These are phyloP conservation scores for Sungouiozyma intestinalis DNA, from an alignment of 805 yeast genomes.

Conservation along the genomic window DNA sequence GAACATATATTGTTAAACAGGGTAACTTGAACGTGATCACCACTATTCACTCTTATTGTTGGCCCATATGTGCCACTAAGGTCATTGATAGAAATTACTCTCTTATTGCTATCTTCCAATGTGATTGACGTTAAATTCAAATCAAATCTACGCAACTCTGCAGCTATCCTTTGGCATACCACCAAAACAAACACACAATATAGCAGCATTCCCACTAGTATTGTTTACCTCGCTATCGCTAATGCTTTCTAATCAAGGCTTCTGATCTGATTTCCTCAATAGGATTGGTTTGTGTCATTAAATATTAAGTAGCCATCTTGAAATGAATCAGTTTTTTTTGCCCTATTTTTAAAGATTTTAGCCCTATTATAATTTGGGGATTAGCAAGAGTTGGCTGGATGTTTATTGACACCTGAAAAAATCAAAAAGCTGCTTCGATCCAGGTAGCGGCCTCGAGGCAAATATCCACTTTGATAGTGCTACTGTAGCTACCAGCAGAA, in stretches of 20 bases:
- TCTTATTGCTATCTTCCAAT: conserved; percentile 5
- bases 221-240: too few relatives aligned
- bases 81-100: conserved; percentile 18
- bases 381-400: too few relatives aligned
- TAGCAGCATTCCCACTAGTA: not conserved
- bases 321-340: not conserved
- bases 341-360: not conserved
- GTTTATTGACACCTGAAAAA: too few relatives aligned
- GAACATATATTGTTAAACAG: conserved; percentile 17
- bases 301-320: not conserved
- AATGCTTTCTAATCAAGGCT: too few relatives aligned
- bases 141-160: not conserved
- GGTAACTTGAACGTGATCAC: conserved; percentile 15
- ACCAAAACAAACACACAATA: not conserved
- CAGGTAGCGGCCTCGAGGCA: too few relatives aligned
- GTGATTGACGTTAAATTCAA: not conserved
- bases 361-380: too few relatives aligned
- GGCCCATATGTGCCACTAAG: conserved; percentile 16
- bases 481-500: too few relatives aligned
- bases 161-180: not conserved
- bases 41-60: conserved; percentile 12
- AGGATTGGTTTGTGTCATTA: not conserved
- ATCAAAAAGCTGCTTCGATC: too few relatives aligned
- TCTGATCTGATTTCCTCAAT: too few relatives aligned
- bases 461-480: too few relatives aligned